A percentile compares a stretch with the other conserved stretches of the same genome.
Evolutionary conservation across 768 basidiomycete species (phyloP).

Genomic region (Fomitopsis pulvina): DNA sequence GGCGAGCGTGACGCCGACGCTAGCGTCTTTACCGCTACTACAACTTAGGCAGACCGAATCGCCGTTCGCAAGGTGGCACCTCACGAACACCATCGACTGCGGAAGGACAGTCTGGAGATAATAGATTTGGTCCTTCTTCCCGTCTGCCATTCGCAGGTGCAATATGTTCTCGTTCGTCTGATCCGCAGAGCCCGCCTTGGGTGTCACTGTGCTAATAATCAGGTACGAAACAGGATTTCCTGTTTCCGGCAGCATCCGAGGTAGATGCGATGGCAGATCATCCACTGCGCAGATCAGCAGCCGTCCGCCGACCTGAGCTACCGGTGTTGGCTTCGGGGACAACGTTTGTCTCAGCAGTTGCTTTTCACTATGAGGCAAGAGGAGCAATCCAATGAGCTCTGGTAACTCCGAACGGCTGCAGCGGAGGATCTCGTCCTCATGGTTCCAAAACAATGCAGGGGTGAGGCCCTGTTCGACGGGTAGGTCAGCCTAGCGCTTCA

Average conservation of each 20-base stretch:
- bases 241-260: not conserved
- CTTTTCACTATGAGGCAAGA: conserved; percentile 3
- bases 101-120: conserved; percentile 43
- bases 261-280: conserved; percentile 20
- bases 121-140: conserved; percentile 19
- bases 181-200: not conserved
- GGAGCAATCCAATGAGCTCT: conserved; percentile 29
- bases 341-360: conserved; percentile 4
- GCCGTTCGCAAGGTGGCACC: conserved; percentile 28
- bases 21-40: conserved; percentile 51
- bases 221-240: conserved; percentile 21
- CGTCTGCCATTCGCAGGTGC: conserved; percentile 14
- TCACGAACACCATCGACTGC: conserved; percentile 39
- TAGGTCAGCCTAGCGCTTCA: too few relatives aligned
- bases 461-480: conserved; percentile 68
- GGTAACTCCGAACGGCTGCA: conserved; percentile 44
- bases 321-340: conserved; percentile 21
- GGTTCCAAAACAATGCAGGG: conserved; percentile 63
- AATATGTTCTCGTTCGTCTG: conserved; percentile 5
- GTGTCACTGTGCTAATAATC: conserved; percentile 17
- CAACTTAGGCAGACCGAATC: conserved; percentile 44
- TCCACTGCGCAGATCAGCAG: conserved; percentile 34
- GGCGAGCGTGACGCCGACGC: conserved; percentile 57
- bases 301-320: conserved; percentile 32
- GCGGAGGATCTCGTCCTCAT: conserved; percentile 42